These are phyloP conservation scores for Umbelopsis sp. DNA, from an alignment of 192 early-diverging fungal species.

Conservation along the genomic window DNA sequence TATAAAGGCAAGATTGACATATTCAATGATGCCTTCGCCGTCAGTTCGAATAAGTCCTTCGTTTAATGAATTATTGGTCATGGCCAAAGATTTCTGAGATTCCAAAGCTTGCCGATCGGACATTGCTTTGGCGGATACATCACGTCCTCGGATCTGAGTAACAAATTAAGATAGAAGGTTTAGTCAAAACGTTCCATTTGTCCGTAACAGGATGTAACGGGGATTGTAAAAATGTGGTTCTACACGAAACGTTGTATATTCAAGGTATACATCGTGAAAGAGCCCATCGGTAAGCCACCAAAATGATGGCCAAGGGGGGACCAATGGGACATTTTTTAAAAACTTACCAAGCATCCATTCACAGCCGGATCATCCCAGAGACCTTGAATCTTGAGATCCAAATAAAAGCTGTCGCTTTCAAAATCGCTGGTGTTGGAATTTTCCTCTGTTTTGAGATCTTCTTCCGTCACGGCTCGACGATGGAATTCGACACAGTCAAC, in stretches of 20 bases:
- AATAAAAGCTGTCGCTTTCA: constrained; percentile 1
- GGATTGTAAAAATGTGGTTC: too few relatives aligned
- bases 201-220: too few relatives aligned
- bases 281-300: too few relatives aligned
- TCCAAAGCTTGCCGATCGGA: constrained; percentile 2
- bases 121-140: constrained; percentile 3
- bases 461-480: background rate
- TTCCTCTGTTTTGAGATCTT: background rate
- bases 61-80: constrained; percentile 24
- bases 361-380: constrained; percentile 18
- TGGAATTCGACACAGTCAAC: constrained; percentile 17
- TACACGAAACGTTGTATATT: too few relatives aligned
- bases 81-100: constrained; percentile 18
- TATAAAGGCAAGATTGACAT: constrained; percentile 23
- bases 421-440: background rate
- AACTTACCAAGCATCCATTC: constrained; percentile 25
- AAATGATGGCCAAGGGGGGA: too few relatives aligned
- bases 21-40: constrained; percentile 23
- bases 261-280: too few relatives aligned
- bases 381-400: constrained; percentile 23
- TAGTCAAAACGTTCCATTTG: too few relatives aligned
- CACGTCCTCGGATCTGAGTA: constrained; percentile 10
- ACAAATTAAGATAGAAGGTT: background rate
- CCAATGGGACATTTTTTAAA: too few relatives aligned
- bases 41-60: constrained; percentile 22